A percentile compares a stretch with the other conserved stretches of the same genome.
phyloP scores from a whole-genome alignment of 495 filamentous ascomycete species.

The Talaromyces trachyspermus region DNA sequence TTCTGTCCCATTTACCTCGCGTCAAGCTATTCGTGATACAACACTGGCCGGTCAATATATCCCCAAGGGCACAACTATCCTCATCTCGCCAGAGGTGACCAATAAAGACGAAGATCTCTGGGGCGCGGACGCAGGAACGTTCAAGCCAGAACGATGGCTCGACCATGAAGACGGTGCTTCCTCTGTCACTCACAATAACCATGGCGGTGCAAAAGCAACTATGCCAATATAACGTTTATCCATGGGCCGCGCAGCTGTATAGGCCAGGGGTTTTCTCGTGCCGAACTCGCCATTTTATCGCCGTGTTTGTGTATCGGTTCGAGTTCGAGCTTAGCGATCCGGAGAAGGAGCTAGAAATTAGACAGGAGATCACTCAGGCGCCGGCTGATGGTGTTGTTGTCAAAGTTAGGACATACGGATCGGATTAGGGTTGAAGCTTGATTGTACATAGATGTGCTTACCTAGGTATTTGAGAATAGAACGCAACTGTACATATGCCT shows the following conservation, averaged over 20 bases:
- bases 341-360: conserved; percentile 51
- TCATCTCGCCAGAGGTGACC: conserved; percentile 47
- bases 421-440: no score
- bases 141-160: conserved; percentile 76
- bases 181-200: conserved; percentile 14
- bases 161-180: conserved; percentile 30
- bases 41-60: conserved; percentile 49
- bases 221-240: conserved; percentile 75
- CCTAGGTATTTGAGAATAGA: no score
- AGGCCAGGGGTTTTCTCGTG: conserved; percentile 70
- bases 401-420: conserved; percentile 44
- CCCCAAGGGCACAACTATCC: conserved; percentile 47
- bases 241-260: conserved; percentile 79
- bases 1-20: conserved; percentile 55
- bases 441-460: no score
- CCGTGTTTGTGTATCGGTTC: conserved; percentile 63
- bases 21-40: conserved; percentile 56
- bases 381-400: conserved; percentile 59
- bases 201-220: conserved; percentile 55
- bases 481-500: no score
- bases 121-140: conserved; percentile 73
- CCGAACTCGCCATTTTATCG: conserved; percentile 80
- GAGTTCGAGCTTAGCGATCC: conserved; percentile 56
- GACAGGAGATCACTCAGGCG: conserved; percentile 52
- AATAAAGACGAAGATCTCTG: conserved; percentile 72